Conservation (phyloP, 2,329 filamentous ascomycete species). For the Botrytis porri region DNA sequence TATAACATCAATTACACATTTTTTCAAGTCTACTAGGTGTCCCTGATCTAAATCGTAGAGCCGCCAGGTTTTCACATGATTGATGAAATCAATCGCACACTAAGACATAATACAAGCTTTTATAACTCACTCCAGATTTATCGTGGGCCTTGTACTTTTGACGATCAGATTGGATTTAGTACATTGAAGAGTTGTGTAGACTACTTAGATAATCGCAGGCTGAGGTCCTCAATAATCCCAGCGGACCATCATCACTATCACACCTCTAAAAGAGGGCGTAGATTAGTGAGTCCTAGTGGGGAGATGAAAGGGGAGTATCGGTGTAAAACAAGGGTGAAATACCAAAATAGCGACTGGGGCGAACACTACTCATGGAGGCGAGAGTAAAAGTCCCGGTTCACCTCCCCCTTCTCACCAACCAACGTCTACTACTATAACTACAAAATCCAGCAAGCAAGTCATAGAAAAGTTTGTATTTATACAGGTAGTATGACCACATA, state of each 20-base stretch:
- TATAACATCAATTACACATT: neutral
- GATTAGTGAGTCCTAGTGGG: neutral
- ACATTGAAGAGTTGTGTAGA: neutral
- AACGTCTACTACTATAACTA: neutral
- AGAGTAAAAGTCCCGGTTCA: neutral
- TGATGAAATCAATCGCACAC: neutral
- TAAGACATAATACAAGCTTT: neutral
- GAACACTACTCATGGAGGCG: accelerated
- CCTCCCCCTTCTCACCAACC: neutral
- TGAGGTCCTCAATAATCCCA: too few relatives aligned
- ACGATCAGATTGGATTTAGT: neutral
- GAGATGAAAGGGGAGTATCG: neutral
- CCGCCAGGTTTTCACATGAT: too few relatives aligned
- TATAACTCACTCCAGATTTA: too few relatives aligned
- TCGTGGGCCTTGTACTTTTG: neutral
- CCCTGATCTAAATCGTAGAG: neutral
- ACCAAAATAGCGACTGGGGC: neutral
- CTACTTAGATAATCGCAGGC: too few relatives aligned
- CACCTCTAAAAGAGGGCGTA: neutral
- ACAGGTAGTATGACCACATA: neutral
- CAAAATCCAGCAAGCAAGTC: neutral
- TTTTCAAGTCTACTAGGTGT: neutral
- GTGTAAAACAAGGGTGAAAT: neutral
- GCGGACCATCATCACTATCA: too few relatives aligned
- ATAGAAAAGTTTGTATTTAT: neutral